A percentile compares a stretch with the other conserved stretches of the same genome.
Evolutionary conservation across 768 basidiomycete genomes (phyloP).

Genomic region (Psilocybe sp.): DNA sequence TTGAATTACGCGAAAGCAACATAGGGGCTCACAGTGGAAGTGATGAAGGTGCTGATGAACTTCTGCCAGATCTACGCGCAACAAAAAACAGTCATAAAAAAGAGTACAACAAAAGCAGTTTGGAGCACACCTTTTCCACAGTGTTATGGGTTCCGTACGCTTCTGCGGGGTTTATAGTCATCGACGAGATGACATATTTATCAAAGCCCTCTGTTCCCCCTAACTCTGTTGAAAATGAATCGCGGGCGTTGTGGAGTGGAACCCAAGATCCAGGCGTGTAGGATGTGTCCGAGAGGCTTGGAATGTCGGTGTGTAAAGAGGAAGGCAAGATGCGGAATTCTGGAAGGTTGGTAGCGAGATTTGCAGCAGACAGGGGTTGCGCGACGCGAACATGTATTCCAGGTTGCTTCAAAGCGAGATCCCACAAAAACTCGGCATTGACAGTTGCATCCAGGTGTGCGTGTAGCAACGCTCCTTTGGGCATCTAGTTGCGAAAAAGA

Average conservation of each 20-base stretch:
- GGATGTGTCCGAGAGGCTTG: slow-evolving; percentile 35
- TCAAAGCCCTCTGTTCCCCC: slow-evolving; percentile 70
- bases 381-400: slow-evolving; percentile 58
- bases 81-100: background rate
- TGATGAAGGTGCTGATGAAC: slow-evolving; percentile 53
- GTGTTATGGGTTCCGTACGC: slow-evolving; percentile 76
- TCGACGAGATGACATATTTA: slow-evolving; percentile 53
- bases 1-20: background rate
- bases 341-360: slow-evolving; percentile 43
- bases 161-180: slow-evolving; percentile 69
- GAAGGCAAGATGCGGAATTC: slow-evolving; percentile 49
- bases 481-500: slow-evolving; percentile 54
- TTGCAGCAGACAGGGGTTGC: slow-evolving; percentile 35
- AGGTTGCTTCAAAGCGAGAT: slow-evolving; percentile 53
- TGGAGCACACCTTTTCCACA: slow-evolving; percentile 48
- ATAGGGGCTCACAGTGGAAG: slow-evolving; percentile 39
- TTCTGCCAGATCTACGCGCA: slow-evolving; percentile 71
- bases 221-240: slow-evolving; percentile 44
- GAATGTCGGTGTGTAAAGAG: slow-evolving; percentile 24
- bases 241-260: slow-evolving; percentile 49
- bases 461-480: slow-evolving; percentile 76
- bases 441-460: slow-evolving; percentile 76
- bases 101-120: background rate
- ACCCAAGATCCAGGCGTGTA: slow-evolving; percentile 56
- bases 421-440: slow-evolving; percentile 47